Base-by-base conservation (phyloP, 352 stramenopile species). In the Pythium dissotocum region DNA sequence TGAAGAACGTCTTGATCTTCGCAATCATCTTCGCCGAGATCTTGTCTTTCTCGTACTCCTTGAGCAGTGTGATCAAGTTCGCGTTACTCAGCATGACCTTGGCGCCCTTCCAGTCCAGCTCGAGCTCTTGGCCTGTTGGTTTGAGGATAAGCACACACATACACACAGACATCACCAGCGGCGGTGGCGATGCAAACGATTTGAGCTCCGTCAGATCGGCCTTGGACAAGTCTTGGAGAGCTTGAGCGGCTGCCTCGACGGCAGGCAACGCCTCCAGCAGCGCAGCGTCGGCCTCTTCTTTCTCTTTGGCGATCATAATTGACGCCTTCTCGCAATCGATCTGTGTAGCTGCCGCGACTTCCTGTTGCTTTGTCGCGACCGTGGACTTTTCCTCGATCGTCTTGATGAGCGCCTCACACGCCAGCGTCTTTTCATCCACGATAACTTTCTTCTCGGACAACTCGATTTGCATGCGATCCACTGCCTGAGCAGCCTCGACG, bases 171-270 rank as follows among this genome's bases (percentile, higher is more conserved):
- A 98, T 97, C 33, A 99, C 95, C 6, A 96, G 72, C 13, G 90
- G 80, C 0, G 95, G 96, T 24, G 96, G 96, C 2, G 96, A 98
- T 6, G 92, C 90, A 61, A 99, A 98, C 12, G 89, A 95, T 65
- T 98, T 98, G 64, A 99, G 88, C 71, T 99, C 96, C 0, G 94
- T 98, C 48, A 99, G 63, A 80, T 99, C 93, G 0, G 98, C 81
- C 65, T 98, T 98, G 21, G 96, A 95, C 12, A 99, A 71, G 63
- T 98, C 97, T 58, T 98, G 89, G 1, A 99, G 78, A 6, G 96
- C 96, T 4, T 83, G 76, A 0, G 91, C 93, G n/a, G 96, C 96
- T 0, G 93, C 94, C 74, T 98, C 95, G 0, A 99, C 89, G 2
- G 95, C 94, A 10, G 96, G 96, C 16, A 98, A 71, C 1, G 96